Conservation (phyloP, 306 rosid genomes). For the Purshia tridentata region DNA sequence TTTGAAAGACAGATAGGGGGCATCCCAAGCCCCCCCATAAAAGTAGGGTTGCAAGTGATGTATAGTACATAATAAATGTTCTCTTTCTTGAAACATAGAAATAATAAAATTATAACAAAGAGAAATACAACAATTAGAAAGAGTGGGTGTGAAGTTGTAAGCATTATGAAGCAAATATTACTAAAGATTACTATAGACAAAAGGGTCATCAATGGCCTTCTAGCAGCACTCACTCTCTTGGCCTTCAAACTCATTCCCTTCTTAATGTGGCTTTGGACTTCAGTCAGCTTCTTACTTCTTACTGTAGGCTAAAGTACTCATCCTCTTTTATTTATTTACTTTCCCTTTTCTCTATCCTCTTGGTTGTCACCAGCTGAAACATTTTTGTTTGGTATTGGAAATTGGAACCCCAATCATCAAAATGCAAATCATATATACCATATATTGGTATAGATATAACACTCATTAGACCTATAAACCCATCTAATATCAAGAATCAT, state of each 20-base stretch:
- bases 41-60: slow-evolving; percentile 49
- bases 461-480: slow-evolving; percentile 49
- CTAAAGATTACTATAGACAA: slow-evolving; percentile 40
- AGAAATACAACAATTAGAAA: slow-evolving; percentile 17
- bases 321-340: slow-evolving; percentile 48
- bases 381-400: slow-evolving; percentile 52
- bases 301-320: slow-evolving; percentile 44
- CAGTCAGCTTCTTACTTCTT: slow-evolving; percentile 45
- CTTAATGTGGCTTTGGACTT: slow-evolving; percentile 39
- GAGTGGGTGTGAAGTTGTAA: slow-evolving; percentile 31
- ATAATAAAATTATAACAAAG: slow-evolving; percentile 10
- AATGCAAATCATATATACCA: slow-evolving; percentile 48
- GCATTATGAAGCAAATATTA: slow-evolving; percentile 46
- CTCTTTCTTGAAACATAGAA: slow-evolving; percentile 18
- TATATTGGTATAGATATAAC: slow-evolving; percentile 41
- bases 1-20: slow-evolving; percentile 51
- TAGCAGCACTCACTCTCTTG: slow-evolving; percentile 39
- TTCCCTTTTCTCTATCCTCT: slow-evolving; percentile 43
- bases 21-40: slow-evolving; percentile 62
- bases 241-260: slow-evolving; percentile 35
- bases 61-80: slow-evolving; percentile 26
- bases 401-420: slow-evolving; percentile 67
- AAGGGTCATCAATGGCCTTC: slow-evolving; percentile 45
- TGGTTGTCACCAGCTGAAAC: slow-evolving; percentile 48
- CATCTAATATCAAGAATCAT: slow-evolving; percentile 37